Conservation (phyloP, 495 filamentous ascomycete genomes). For the Friedmanniomyces simplex region DNA sequence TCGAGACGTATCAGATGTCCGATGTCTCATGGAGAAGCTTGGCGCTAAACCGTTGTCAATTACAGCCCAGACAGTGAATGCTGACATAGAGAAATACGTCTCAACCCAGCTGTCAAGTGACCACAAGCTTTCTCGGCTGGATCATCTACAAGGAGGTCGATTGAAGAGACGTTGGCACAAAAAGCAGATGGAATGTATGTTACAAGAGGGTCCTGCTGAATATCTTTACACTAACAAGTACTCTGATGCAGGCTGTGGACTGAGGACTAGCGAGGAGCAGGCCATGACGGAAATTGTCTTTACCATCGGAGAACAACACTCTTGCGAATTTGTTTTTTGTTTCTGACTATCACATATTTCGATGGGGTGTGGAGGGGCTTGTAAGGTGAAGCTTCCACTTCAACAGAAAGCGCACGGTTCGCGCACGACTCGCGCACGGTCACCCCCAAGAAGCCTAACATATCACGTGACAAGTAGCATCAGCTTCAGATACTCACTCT, state of each 20-base stretch:
- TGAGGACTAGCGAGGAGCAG: too few species aligned
- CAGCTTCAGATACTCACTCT: too few species aligned
- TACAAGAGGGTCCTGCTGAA: neutral
- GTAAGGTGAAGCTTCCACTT: too few species aligned
- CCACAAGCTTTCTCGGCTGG: conserved; percentile 2
- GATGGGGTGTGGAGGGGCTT: too few species aligned
- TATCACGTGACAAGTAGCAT: too few species aligned
- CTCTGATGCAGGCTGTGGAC: neutral
- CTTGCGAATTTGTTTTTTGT: too few species aligned
- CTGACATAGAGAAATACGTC: conserved; percentile 21
- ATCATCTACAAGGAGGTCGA: neutral
- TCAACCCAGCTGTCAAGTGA: conserved; percentile 13
- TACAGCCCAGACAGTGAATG: conserved; percentile 2
- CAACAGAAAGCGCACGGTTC: too few species aligned
- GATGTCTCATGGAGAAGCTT: conserved; percentile 3
- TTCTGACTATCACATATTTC: too few species aligned
- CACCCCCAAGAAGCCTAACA: too few species aligned
- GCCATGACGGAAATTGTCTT: too few species aligned
- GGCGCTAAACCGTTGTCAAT: conserved; percentile 2
- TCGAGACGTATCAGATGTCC: conserved; percentile 17
- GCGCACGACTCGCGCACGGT: too few species aligned
- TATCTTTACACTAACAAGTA: neutral
- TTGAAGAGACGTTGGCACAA: conserved; percentile 15
- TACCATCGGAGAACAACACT: too few species aligned
- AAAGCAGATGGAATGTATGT: conserved; percentile 24